phyloP scores from a whole-genome alignment of 306 rosid genomes.

The Mucuna pruriens region DNA sequence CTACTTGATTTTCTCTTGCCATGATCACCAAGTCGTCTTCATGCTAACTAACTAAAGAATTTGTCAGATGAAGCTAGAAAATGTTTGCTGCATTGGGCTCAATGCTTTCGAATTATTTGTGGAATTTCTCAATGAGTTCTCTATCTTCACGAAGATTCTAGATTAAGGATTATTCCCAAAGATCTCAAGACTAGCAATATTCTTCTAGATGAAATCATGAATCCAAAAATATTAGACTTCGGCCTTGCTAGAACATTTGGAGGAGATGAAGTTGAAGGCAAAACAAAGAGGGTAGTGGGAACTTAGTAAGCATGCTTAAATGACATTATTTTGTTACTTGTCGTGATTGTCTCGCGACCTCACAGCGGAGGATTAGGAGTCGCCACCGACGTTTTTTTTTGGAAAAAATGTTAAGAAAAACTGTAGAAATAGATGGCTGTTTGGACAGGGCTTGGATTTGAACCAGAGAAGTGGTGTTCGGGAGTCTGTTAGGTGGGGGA shows the following conservation, averaged over 20 bases:
- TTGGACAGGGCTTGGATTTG: too few species aligned
- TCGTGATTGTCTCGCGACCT: too few species aligned
- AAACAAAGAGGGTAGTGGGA: constrained; percentile 56
- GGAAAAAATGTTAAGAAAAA: too few species aligned
- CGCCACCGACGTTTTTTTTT: too few species aligned
- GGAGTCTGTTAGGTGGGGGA: too few species aligned
- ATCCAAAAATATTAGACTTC: constrained; percentile 70
- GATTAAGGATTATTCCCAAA: constrained; percentile 58
- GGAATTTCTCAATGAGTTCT: constrained; percentile 59
- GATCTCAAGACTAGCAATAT: constrained; percentile 65
- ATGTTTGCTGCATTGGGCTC: constrained; percentile 41
- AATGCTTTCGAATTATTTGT: constrained; percentile 53
- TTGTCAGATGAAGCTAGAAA: constrained; percentile 41
- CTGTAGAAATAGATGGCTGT: too few species aligned
- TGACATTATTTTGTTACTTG: background rate
- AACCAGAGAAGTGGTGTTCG: too few species aligned
- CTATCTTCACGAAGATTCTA: constrained; percentile 67
- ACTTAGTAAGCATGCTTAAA: constrained; percentile 55
- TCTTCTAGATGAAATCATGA: constrained; percentile 56
- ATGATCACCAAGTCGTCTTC: background rate
- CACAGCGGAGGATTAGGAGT: too few species aligned
- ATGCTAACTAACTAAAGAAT: constrained; percentile 25
- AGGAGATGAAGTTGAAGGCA: constrained; percentile 49
- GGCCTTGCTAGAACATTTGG: constrained; percentile 58
- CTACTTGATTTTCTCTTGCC: background rate